A percentile compares a stretch with the other conserved stretches of the same genome.
phyloP scores from a whole-genome alignment of 2,329 filamentous ascomycete species.

The Aurifilum marmelostoma region DNA sequence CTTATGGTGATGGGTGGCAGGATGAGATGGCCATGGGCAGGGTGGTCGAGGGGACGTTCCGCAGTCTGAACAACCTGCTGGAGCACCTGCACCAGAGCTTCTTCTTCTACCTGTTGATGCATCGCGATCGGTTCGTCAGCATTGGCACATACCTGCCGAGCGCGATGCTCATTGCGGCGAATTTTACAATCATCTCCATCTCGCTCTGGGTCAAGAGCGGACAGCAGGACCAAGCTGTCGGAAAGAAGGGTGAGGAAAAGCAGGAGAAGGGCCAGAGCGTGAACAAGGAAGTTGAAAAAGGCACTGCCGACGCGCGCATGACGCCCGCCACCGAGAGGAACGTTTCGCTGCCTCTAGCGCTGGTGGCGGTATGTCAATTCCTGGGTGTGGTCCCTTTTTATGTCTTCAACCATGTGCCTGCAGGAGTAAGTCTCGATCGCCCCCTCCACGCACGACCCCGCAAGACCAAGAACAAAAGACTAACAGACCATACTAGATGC shows the following conservation, averaged over 20 bases:
- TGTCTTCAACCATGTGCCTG: slow-evolving; percentile 76
- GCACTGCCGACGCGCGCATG: slow-evolving; percentile 30
- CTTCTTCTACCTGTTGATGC: slow-evolving; percentile 97
- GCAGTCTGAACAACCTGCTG: slow-evolving; percentile 92
- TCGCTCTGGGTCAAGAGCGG: slow-evolving; percentile 92
- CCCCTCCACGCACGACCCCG: neutral
- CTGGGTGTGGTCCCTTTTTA: slow-evolving; percentile 81
- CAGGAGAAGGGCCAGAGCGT: slow-evolving; percentile 37
- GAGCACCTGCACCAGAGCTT: slow-evolving; percentile 98
- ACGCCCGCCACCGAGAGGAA: slow-evolving; percentile 58
- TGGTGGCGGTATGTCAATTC: slow-evolving; percentile 75
- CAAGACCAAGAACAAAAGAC: neutral
- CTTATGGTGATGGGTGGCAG: slow-evolving; percentile 90
- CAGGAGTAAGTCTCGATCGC: slow-evolving; percentile 56
- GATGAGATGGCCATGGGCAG: slow-evolving; percentile 96
- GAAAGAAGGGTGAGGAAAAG: slow-evolving; percentile 30
- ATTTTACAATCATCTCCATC: slow-evolving; percentile 95
- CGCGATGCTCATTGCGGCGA: slow-evolving; percentile 94
- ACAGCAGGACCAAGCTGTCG: slow-evolving; percentile 40
- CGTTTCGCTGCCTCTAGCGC: slow-evolving; percentile 71
- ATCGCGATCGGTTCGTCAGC: slow-evolving; percentile 90
- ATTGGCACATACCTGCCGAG: slow-evolving; percentile 97
- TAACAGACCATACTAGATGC: slow-evolving; percentile 48
- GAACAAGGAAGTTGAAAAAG: slow-evolving; percentile 39
- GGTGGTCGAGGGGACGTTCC: slow-evolving; percentile 85